Percentiles rank a stretch among this genome's conserved stretches.
phyloP scores from a whole-genome alignment of 495 filamentous ascomycete species.

The Aspergillus egyptiacus region DNA sequence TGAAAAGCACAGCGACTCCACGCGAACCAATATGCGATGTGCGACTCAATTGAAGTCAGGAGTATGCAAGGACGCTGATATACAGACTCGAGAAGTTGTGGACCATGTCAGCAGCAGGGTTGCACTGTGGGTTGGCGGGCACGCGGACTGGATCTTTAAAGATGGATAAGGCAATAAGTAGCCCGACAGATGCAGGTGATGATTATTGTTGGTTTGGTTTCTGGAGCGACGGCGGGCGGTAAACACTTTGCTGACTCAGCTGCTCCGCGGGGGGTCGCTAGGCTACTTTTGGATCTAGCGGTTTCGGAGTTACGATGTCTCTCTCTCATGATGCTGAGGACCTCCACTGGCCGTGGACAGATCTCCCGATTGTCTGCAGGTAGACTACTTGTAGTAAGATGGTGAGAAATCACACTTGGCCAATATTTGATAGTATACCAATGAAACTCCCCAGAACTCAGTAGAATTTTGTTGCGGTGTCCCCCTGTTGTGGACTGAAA shows the following conservation, averaged over 20 bases:
- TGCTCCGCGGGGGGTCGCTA: constrained; percentile 6
- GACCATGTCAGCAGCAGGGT: constrained; percentile 10
- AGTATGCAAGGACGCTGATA: constrained; percentile 1
- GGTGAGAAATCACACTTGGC: no score
- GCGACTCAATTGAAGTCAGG: constrained; percentile 3
- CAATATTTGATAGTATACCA: not conserved
- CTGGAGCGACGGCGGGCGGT: constrained; percentile 35
- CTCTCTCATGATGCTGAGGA: not conserved
- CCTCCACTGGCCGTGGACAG: no score
- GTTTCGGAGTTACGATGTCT: constrained; percentile 9
- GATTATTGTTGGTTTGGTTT: constrained; percentile 20
- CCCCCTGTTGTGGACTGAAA: not conserved
- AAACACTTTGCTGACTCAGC: constrained; percentile 37
- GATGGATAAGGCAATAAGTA: no score
- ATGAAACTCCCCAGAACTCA: no score
- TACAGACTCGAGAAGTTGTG: constrained; percentile 4
- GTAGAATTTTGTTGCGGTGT: not conserved
- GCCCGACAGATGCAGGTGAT: no score
- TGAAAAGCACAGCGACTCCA: not conserved
- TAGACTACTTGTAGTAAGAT: no score
- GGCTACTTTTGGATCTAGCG: constrained; percentile 16
- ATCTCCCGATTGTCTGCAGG: no score
- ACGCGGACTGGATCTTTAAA: not conserved
- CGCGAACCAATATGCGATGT: not conserved
- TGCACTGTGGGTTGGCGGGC: constrained; percentile 6